Conservation (phyloP, 371 early-diverging fungal genomes). For the Mucor lusitanicus region DNA sequence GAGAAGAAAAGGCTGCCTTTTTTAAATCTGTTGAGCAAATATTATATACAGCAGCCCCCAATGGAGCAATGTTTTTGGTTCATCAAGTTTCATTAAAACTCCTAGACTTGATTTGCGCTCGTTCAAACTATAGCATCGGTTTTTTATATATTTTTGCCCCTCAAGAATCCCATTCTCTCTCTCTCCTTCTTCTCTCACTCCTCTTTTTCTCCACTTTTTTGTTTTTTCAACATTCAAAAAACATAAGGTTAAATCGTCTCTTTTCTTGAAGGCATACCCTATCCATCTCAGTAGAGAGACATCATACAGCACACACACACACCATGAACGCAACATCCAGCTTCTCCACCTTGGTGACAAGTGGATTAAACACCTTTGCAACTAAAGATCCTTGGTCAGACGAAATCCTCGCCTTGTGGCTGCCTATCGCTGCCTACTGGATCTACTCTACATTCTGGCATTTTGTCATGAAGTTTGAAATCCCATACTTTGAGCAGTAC, state of each 20-base stretch:
- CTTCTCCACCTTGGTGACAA: conserved; percentile 1
- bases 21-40: background rate
- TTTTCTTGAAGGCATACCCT: background rate
- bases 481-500: conserved; percentile 73
- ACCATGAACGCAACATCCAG: conserved; percentile 6
- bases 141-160: background rate
- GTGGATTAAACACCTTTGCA: conserved; percentile 10
- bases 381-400: conserved; percentile 45
- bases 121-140: background rate
- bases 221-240: background rate
- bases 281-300: background rate
- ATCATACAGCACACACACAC: background rate
- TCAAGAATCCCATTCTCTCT: background rate
- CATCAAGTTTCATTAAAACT: background rate
- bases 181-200: background rate
- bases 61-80: background rate
- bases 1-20: background rate
- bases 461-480: conserved; percentile 55
- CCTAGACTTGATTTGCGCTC: background rate
- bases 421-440: conserved; percentile 74
- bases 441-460: conserved; percentile 66
- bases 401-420: conserved; percentile 59
- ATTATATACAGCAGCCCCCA: background rate
- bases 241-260: background rate
- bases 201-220: background rate